Evolutionary conservation across 352 stramenopile genomes (phyloP), one percentile per base, ranked within the genome.

Genomic region (Plasmopara viticola): DNA sequence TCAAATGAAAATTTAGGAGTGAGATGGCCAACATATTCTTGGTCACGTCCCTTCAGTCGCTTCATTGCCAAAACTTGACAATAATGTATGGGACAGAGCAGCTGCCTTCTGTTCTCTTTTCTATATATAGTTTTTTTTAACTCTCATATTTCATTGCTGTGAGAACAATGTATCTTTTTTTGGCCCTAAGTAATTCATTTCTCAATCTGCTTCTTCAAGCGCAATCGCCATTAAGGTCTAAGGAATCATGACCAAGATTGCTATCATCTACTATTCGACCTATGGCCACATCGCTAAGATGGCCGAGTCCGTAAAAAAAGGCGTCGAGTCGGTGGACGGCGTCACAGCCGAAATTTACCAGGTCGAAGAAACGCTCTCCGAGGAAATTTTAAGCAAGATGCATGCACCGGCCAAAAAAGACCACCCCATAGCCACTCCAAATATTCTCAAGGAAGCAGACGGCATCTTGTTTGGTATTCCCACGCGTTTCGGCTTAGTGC

Each of bases 391-490:
- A 9, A 44, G 29, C 13, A 91, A 91, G 60, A 95, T 96, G 83
- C 69, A 83, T 54, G 87, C 86, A 14, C 48, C 80, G 13, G 68
- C 81, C 44, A 92, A 94, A 69, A 74, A 75, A 39, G 75, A 85
- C 57, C 33, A 85, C 60, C 79, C 81, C 5, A 58, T 90, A 15
- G 75, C 78, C 18, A 79, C 72, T 9, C 51, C 76, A 5, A 72
- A 86, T 33, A 53, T 83, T 17, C 61, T 96, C 41, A 70, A 72
- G 44, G 73, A 90, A 8, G 71, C 70, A 9, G 85, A 96, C 56
- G 89, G 86, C 43, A 62, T 97, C 49, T 58, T 96, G 8, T 90
- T 97, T 40, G 87, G 88, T 51, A 59, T 96, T 53, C 78, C 80
- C 17, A 94, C 86, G 47, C 80, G 87, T 10, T 95, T 90, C 51